Base-by-base conservation (phyloP, 164 flowering plant genomes). In the Amborella trichopoda region DNA sequence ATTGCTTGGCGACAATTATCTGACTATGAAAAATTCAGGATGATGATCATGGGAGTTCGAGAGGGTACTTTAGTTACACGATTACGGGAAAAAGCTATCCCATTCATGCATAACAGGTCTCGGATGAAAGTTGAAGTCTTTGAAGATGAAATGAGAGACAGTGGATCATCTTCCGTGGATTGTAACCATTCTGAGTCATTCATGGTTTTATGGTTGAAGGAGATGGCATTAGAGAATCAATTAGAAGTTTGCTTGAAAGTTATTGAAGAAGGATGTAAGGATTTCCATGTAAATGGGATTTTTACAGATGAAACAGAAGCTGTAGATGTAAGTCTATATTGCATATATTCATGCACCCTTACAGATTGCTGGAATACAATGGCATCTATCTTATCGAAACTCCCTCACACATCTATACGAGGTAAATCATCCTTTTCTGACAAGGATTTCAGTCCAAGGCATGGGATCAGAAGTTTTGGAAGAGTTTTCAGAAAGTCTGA, bases 131-230 rank as follows among this genome's bases (percentile, higher is more conserved):
- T 40, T 26, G 57, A 59, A 19, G 24, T 46, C 25, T 43, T 55
- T 44, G 57, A 28, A 4, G 54, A 40, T 52, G 50, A 47, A 28
- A 47, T 30, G 53, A 28, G 17, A 4, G 28, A 41, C 42, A 42
- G 38, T 24, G 21, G 23, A n/a, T 28, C 54, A 23, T 39, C 41
- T 45, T 38, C 61, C 33, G 53, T 3, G 42, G 58, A 66, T 57
- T 23, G 27, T 47, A 41, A 59, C 27, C 52, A 33, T n/a, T 43
- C 52, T 8, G 84, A 77, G 30, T 76, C 96, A 40, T 82, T 73
- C 74, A 51, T 93, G 53, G 84, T 82, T 28, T 74, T 73, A 62
- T 93, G 99, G 99, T 43, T 93, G 60, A 80, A 76, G 68, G 96
- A 93, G 55, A 61, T 65, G 48, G 79, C 94, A 54, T 37, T 62